A percentile compares a stretch with the other conserved stretches of the same genome.
phyloP scores from a whole-genome alignment of 2,329 filamentous ascomycete genomes.

The Berkeleyomyces basicola region DNA sequence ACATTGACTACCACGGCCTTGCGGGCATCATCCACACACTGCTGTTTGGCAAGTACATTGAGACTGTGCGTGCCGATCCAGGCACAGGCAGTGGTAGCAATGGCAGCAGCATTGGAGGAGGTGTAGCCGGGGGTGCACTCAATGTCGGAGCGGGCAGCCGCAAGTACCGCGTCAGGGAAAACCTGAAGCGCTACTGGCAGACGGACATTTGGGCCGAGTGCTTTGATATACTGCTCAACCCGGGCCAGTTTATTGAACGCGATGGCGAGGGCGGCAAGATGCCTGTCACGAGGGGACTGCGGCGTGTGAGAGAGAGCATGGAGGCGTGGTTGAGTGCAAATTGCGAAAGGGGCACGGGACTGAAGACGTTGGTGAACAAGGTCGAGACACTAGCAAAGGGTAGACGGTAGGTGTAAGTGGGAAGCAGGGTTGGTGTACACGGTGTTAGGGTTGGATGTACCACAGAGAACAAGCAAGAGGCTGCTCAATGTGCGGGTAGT shows the following conservation, averaged over 20 bases:
- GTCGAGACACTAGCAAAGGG: constrained; percentile 34
- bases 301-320: constrained; percentile 56
- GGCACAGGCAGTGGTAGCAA: constrained; percentile 35
- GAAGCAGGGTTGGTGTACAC: neutral
- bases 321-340: constrained; percentile 67
- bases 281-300: constrained; percentile 59
- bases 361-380: constrained; percentile 53
- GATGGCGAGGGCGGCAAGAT: constrained; percentile 39
- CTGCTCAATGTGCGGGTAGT: neutral
- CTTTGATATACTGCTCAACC: constrained; percentile 79
- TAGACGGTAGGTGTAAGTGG: constrained; percentile 13
- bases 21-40: constrained; percentile 78
- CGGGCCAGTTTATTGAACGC: constrained; percentile 43
- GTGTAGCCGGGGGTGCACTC: constrained; percentile 33
- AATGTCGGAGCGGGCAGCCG: constrained; percentile 36
- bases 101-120: constrained; percentile 20
- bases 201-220: constrained; percentile 72
- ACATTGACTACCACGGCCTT: constrained; percentile 89
- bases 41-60: constrained; percentile 89
- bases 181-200: constrained; percentile 91
- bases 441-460: neutral
- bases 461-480: neutral
- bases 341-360: constrained; percentile 60
- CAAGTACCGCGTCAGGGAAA: constrained; percentile 66
- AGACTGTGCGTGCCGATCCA: constrained; percentile 45